A percentile compares a stretch with the other conserved stretches of the same genome.
Conservation (phyloP, 305 asterid genomes). For the Coffea humblotiana region DNA sequence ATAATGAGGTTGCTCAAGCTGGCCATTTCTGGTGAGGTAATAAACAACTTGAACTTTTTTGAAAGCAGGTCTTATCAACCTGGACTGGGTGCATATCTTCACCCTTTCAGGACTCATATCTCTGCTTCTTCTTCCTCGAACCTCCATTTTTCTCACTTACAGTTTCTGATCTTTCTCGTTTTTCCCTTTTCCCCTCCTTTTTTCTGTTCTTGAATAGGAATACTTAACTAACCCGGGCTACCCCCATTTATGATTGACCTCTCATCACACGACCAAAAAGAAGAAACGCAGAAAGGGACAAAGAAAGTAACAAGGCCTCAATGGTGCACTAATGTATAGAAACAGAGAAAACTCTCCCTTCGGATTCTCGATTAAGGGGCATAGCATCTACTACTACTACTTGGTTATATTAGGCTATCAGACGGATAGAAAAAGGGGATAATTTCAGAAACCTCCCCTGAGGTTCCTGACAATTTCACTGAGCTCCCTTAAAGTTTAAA, state of each 20-base stretch:
- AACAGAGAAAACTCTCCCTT: not conserved
- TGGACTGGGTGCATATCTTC: slow-evolving; percentile 18
- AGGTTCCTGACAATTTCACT: no score
- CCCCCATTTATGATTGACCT: not conserved
- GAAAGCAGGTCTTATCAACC: slow-evolving; percentile 42
- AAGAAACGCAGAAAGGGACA: not conserved
- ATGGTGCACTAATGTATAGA: not conserved
- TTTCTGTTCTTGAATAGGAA: slow-evolving; percentile 1
- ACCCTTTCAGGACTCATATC: slow-evolving; percentile 46
- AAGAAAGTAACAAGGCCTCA: not conserved
- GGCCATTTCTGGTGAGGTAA: slow-evolving; percentile 83
- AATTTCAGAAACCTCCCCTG: no score
- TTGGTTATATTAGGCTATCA: no score
- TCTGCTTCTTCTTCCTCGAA: slow-evolving; percentile 41
- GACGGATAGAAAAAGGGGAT: not conserved
- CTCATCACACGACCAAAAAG: not conserved
- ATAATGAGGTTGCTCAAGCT: slow-evolving; percentile 84
- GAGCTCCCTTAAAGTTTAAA: no score
- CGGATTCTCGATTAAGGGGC: not conserved
- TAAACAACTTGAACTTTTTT: slow-evolving; percentile 71
- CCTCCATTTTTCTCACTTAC: slow-evolving; percentile 28
- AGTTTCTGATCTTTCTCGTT: not conserved
- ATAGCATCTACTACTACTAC: no score
- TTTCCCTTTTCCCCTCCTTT: no score
- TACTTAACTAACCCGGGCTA: not conserved